phyloP scores from a whole-genome alignment of 108 stramenopile genomes.

The Cylindrotheca closterium region DNA sequence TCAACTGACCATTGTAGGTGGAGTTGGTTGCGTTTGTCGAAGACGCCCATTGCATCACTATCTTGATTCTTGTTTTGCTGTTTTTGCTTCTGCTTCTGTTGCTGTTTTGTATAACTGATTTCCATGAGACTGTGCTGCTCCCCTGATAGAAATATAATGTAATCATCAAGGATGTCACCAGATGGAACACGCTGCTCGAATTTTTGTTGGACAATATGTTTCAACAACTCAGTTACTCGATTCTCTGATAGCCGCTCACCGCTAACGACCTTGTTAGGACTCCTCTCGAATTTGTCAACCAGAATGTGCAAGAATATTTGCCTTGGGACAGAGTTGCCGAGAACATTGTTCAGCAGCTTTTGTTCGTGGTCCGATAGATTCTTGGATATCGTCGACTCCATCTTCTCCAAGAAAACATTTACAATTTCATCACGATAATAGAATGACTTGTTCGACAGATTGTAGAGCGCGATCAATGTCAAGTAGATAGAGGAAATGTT shows the following conservation, averaged over 20 bases:
- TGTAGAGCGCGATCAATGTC: constrained; percentile 28
- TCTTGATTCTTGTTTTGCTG: constrained; percentile 40
- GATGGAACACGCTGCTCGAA: constrained; percentile 28
- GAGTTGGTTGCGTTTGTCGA: constrained; percentile 30
- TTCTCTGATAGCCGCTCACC: background rate
- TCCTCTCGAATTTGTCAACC: constrained; percentile 20
- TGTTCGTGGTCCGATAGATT: constrained; percentile 17
- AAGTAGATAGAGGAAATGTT: constrained; percentile 38
- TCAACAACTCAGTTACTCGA: constrained; percentile 3
- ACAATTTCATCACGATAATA: constrained; percentile 31
- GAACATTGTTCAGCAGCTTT: constrained; percentile 13
- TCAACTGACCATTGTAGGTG: constrained; percentile 2
- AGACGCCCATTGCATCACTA: constrained; percentile 32
- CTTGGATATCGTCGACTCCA: constrained; percentile 19
- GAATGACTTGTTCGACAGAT: constrained; percentile 21
- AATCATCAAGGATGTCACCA: constrained; percentile 22
- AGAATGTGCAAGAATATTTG: constrained; percentile 29
- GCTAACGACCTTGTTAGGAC: constrained; percentile 10
- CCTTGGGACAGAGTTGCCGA: constrained; percentile 19
- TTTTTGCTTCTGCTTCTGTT: constrained; percentile 36
- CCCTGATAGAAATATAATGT: constrained; percentile 27
- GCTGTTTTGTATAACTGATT: constrained; percentile 37
- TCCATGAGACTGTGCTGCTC: constrained; percentile 39
- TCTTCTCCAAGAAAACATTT: constrained; percentile 32
- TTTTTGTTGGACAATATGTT: constrained; percentile 30